Base-by-base conservation (phyloP, 2,329 filamentous ascomycete genomes). In the Colletotrichum tropicicola region DNA sequence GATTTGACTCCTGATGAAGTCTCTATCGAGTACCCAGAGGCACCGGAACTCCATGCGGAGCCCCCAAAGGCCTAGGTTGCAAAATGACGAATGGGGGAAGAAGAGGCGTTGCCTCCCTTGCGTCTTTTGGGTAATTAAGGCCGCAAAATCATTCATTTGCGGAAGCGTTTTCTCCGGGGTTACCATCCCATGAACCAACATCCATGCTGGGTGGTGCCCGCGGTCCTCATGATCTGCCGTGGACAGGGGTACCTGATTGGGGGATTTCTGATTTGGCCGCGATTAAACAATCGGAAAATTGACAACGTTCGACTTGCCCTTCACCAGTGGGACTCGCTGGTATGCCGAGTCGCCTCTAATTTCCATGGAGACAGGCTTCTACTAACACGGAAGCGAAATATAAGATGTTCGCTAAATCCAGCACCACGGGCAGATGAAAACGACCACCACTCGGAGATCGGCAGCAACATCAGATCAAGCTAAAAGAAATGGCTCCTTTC, bases 241-340 rank as follows among this genome's bases (percentile, higher is more conserved):
- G 25, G 27, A 52, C 44, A 58, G 44, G 52, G 59, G 53, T 48
- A 2, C 13, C 5, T 59, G 60, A 63, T 63, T 63, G 60, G 60
- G 60, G 60, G 53, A 53, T 62, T 58, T 52, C 32, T 45, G 39
- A 47, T 52, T 45, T 63, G 35, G 28, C 52, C 23, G 54, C 37
- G 37, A 13, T 19, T 54, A 7, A 48, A 47, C 32, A 21, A 19
- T 9, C n/a, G 44, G 47, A 63, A 56, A 44, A 32, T 52, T 53
- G 45, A 32, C 41, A 27, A 32, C 54, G 21, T 12, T 59, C 7
- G 23, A n/a, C 32, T 9, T 10, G n/a, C n/a, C 23, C 23, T 27
- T 25, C 13, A 30, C 10, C 21, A 39, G 30, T 60, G 48, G 41
- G 28, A 60, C 57, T 54, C 21, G n/a, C 10, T 43, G 45, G 12